These are phyloP conservation scores for Talaromyces amestolkiae DNA, from an alignment of 2,329 filamentous ascomycete genomes.

Conservation along the genomic window DNA sequence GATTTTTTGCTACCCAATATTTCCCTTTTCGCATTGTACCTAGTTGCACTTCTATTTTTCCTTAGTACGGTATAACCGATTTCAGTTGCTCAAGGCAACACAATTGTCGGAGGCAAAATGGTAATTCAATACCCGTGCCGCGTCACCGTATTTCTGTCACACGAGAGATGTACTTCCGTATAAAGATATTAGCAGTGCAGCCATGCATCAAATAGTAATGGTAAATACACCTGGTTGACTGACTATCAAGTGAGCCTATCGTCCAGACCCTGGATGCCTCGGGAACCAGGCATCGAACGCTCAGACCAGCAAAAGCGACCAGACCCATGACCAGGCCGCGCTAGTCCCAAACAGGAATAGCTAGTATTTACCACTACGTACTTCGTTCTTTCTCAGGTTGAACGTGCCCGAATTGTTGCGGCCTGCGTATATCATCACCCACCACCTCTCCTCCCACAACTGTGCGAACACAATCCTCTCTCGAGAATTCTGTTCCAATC, in stretches of 20 bases:
- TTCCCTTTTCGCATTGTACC: slow-evolving; percentile 10
- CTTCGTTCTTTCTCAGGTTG: neutral
- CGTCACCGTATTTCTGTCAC: neutral
- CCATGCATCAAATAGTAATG: neutral
- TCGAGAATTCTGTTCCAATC: neutral
- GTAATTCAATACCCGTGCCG: neutral
- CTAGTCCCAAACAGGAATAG: slow-evolving; percentile 5
- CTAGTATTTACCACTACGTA: slow-evolving; percentile 11
- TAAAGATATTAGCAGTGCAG: neutral
- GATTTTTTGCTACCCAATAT: slow-evolving; percentile 10
- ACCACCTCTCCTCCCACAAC: neutral
- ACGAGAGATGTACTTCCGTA: neutral
- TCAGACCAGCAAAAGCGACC: neutral
- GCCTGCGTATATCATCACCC: slow-evolving; percentile 11
- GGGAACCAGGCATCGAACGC: neutral
- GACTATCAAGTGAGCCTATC: neutral
- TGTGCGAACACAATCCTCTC: slow-evolving; percentile 8
- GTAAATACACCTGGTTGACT: neutral
- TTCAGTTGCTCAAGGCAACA: slow-evolving; percentile 16
- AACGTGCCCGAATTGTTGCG: slow-evolving; percentile 16
- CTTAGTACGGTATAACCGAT: neutral
- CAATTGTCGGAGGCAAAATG: slow-evolving; percentile 17
- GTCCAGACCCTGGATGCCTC: neutral
- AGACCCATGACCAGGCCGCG: neutral
- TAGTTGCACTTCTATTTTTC: neutral